Conservation (phyloP, 495 filamentous ascomycete genomes). For the Penicillium herquei region DNA sequence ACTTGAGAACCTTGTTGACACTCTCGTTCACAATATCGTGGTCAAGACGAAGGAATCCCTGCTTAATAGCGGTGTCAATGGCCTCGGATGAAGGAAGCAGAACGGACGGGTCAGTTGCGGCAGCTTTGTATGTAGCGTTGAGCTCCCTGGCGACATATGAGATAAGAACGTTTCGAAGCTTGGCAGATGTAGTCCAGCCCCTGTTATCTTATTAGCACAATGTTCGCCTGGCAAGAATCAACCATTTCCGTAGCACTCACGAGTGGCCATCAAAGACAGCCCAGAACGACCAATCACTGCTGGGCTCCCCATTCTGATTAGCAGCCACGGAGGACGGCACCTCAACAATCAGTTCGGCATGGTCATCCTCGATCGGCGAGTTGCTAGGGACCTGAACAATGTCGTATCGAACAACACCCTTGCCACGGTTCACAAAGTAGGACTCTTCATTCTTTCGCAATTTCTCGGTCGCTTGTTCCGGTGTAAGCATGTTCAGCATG, state of each 20-base stretch:
- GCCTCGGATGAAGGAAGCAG: slow-evolving; percentile 63
- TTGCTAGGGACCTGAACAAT: slow-evolving; percentile 94
- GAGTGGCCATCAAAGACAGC: slow-evolving; percentile 97
- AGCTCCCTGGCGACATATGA: slow-evolving; percentile 90
- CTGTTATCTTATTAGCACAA: slow-evolving; percentile 41
- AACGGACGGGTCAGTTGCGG: slow-evolving; percentile 58
- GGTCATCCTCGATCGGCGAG: slow-evolving; percentile 97
- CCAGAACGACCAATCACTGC: slow-evolving; percentile 99
- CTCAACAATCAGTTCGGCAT: slow-evolving; percentile 95
- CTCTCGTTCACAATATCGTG: slow-evolving; percentile 90
- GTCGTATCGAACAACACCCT: slow-evolving; percentile 93
- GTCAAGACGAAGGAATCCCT: slow-evolving; percentile 83
- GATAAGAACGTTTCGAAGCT: slow-evolving; percentile 87
- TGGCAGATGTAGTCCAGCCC: slow-evolving; percentile 97
- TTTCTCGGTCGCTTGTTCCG: slow-evolving; percentile 89
- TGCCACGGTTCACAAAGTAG: slow-evolving; percentile 83
- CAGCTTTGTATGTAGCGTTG: slow-evolving; percentile 85
- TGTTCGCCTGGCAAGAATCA: background rate
- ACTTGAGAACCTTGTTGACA: slow-evolving; percentile 81
- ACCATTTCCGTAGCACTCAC: slow-evolving; percentile 44
- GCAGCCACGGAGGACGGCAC: slow-evolving; percentile 60
- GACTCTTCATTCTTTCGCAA: slow-evolving; percentile 86
- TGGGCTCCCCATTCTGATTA: slow-evolving; percentile 48
- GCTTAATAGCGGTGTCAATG: slow-evolving; percentile 89
- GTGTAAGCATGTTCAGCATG: slow-evolving; percentile 91